Conservation (phyloP, 352 stramenopile species). For the Pythium utonaiense region DNA sequence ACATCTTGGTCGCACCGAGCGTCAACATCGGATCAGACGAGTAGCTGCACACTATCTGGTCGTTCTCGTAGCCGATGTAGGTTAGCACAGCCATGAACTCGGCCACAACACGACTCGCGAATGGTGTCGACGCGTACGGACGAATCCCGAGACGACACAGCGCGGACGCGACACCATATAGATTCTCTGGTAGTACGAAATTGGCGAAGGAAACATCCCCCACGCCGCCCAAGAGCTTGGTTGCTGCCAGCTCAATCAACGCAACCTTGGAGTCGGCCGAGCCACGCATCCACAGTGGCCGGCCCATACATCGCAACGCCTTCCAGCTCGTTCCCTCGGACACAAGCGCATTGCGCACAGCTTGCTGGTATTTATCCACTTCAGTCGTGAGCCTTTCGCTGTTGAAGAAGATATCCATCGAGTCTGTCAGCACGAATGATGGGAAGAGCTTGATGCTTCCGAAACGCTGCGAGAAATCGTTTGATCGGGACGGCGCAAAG, state of each 20-base stretch:
- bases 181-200: too few relatives aligned
- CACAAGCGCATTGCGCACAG: not conserved
- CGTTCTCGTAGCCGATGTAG: conserved; percentile 20
- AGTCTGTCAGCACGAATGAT: not conserved
- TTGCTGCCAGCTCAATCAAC: too few relatives aligned
- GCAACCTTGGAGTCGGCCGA: too few relatives aligned
- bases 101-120: conserved; percentile 20
- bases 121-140: conserved; percentile 14
- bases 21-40: conserved; percentile 20
- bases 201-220: too few relatives aligned
- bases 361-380: not conserved
- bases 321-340: not conserved
- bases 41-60: conserved; percentile 21
- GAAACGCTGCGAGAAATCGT: not conserved
- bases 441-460: not conserved
- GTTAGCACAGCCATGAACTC: conserved; percentile 26
- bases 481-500: not conserved
- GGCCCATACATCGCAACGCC: not conserved
- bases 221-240: too few relatives aligned
- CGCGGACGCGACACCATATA: conserved; percentile 10
- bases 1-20: conserved; percentile 18
- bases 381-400: not conserved
- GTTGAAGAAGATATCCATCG: not conserved
- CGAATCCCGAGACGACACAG: conserved; percentile 26
- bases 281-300: conserved; percentile 4